Base-by-base conservation (phyloP, 805 yeast genomes). In the Monosporozyma solicola region DNA sequence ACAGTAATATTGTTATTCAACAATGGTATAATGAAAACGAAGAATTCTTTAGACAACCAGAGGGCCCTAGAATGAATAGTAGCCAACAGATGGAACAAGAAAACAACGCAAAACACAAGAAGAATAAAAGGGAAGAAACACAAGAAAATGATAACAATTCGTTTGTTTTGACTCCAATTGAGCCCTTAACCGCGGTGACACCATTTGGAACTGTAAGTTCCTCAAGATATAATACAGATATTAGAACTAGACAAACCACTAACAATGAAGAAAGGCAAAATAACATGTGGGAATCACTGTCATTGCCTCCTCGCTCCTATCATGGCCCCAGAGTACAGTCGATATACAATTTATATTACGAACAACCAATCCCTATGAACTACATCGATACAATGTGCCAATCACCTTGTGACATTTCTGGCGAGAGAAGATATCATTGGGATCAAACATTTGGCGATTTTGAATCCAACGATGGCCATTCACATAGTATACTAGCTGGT, bases 341-440 rank as follows among this genome's bases (percentile, higher is more conserved):
- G 5, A 6, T 35, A 5, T 35, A 35, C 7, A 13, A n/a, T 35
- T 15, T 39, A 22, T 54, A 50, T 31, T 56, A 56, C 45, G 45
- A 52, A 20, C 27, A 52, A 20, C 57, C 57, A 5, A 44, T 56
- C 3, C 59, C 59, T 2, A 47, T 49, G 8, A 47, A 52, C 39
- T 55, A 55, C 47, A 35, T 55, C 7, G 53, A 48, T 27, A 15
- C 37, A 5, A 16, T 48, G 16, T 15, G 41, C 22, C 13, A 25
- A 16, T 20, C 33, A 24, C 43, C 22, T n/a, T 9, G 35, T 35
- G 7, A 13, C 4, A 48, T 11, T 3, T 15, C 15, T 5, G 24
- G 7, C 4, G 10, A 10, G 25, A 24, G 29, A 24, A 24, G 46
- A 24, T 24, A 43, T 13, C 32, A 25, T 24, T 43, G 24, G 31